Evolutionary conservation across 179 eudicot species (phyloP), one percentile per base, ranked within the genome.

Genomic region (Gypsophila paniculata): DNA sequence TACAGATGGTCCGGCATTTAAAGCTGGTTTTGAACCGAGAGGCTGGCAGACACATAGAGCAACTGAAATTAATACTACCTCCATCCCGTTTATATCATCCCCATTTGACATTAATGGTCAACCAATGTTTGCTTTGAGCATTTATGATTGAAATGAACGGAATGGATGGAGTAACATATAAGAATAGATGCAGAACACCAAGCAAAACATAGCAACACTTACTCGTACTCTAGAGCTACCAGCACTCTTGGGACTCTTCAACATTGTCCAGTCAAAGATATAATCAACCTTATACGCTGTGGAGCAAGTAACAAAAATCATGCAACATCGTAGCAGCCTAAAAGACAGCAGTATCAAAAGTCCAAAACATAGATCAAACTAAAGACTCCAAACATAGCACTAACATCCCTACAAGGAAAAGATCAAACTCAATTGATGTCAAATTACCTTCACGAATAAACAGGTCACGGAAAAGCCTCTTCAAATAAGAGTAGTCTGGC

Each of bases 241-340:
- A 69, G 95, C 93, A 73, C 84, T 85, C 80, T 95, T 98, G 72
- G 98, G 98, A 85, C 90, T 90, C 80, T 92, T 92, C 88, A 90
- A 64, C 69, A 85, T 86, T n/a, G 96, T 92, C 99, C 99, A 95
- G 82, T 95, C 98, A 78, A 95, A 92, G 9, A 95, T 95, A 83
- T 95, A 85, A 74, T 95, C 99, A 52, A 90, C 85, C 75, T 95
- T 96, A 80, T 95, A 95, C 73, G 93, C 99, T 95, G 81, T 53
- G 34, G 36, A 65, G 60, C 60, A 68, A 68, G 46, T 9, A 80
- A 34, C 44, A 29, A 60, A 1, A 48, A 12, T 55, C 38, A 61
- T 13, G 66, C 29, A 44, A 21, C 49, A 61, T 13, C 32, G 29
- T 21, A 21, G 39, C 26, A 68, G 15, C 48, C 3, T 9, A 52